Conservation (phyloP, 345 rosid genomes). For the Xanthoceras sorbifolium region DNA sequence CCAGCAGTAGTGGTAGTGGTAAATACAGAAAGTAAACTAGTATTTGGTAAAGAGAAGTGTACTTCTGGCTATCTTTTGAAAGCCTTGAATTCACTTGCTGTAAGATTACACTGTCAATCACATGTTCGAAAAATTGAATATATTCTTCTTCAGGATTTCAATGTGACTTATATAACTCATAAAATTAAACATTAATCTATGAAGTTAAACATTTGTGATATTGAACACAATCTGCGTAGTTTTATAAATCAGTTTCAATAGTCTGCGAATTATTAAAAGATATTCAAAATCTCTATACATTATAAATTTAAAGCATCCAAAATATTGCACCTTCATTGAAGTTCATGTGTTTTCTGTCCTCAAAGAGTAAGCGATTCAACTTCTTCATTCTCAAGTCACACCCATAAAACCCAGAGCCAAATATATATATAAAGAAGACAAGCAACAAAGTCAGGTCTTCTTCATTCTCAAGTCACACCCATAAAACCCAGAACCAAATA, state of each 20-base stretch:
- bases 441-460: background rate
- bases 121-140: background rate
- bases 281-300: background rate
- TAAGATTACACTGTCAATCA: background rate
- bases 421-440: background rate
- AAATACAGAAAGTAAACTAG: constrained; percentile 16
- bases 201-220: background rate
- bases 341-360: background rate
- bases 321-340: background rate
- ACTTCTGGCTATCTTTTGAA: constrained; percentile 10
- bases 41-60: background rate
- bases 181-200: too few species aligned
- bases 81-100: background rate
- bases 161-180: too few species aligned
- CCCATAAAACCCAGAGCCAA: background rate
- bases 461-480: too few species aligned
- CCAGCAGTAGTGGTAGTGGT: constrained; percentile 21
- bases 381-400: background rate
- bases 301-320: background rate
- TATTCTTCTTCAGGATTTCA: background rate
- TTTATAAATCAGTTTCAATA: too few species aligned
- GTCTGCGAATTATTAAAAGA: too few species aligned
- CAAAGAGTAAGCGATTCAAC: background rate
- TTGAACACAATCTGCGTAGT: too few species aligned
- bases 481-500: background rate